Percentiles rank a stretch among this genome's conserved stretches.
Conservation (phyloP, 2,329 filamentous ascomycete species). For the Colletotrichum musicola region DNA sequence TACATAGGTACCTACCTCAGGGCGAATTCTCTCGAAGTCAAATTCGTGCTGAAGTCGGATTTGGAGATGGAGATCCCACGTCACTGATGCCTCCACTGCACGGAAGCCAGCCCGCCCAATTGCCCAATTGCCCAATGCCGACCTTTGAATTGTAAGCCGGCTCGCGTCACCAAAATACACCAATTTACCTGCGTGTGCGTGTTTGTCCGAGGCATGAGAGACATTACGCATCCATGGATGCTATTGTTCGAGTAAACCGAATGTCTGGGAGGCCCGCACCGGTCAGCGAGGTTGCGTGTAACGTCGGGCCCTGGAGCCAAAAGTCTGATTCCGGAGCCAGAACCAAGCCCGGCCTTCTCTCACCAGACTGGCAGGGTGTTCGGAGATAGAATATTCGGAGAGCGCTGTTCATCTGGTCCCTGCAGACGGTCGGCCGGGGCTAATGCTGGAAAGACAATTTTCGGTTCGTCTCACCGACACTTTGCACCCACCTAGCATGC, state of each 20-base stretch:
- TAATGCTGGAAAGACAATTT: neutral
- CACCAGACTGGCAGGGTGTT: neutral
- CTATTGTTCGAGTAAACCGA: neutral
- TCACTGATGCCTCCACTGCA: conserved; percentile 25
- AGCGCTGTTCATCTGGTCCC: neutral
- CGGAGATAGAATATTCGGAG: neutral
- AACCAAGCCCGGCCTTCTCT: neutral
- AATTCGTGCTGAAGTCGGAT: neutral
- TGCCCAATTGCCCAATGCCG: conserved; percentile 17
- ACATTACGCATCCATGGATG: neutral
- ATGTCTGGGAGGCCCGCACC: neutral
- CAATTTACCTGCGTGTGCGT: neutral
- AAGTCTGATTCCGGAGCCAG: neutral
- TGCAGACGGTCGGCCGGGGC: neutral
- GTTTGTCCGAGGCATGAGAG: neutral
- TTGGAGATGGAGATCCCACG: conserved; percentile 21
- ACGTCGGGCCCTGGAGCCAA: neutral
- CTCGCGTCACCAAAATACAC: no score
- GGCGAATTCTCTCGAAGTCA: no score
- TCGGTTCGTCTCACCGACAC: conserved; percentile 29
- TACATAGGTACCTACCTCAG: conserved; percentile 1
- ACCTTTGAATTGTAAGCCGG: neutral
- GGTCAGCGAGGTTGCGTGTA: conserved; percentile 16
- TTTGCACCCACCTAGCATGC: conserved; percentile 24
- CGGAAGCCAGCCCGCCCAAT: neutral